Conservation (phyloP, 805 yeast species). For the Metschnikowia rubicola region DNA sequence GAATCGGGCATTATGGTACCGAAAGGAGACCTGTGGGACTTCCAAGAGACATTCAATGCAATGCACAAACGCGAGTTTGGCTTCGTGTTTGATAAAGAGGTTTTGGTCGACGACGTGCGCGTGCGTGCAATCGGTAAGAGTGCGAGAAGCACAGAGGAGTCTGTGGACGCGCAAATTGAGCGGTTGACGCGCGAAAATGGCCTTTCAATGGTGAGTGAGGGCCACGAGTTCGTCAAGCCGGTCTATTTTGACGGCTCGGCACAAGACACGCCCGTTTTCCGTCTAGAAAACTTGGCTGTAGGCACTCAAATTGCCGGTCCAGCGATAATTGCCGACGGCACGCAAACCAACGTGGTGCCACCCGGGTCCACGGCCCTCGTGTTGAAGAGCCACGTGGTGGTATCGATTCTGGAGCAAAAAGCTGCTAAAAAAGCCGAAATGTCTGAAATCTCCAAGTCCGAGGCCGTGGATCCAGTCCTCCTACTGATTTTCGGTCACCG, state of each 20-base stretch:
- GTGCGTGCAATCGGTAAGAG: conserved; percentile 18
- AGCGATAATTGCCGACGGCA: conserved; percentile 20
- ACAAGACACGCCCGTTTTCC: conserved; percentile 13
- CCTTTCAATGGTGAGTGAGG: not conserved
- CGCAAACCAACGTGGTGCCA: conserved; percentile 18
- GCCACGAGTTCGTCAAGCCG: conserved; percentile 8
- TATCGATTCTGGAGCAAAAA: conserved; percentile 5
- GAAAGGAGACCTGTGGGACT: conserved; percentile 15
- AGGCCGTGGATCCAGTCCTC: conserved; percentile 16
- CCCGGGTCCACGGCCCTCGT: conserved; percentile 15
- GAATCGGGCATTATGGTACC: conserved; percentile 18
- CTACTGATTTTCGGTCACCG: conserved; percentile 22
- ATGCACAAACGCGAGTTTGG: conserved; percentile 19
- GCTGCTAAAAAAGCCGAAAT: not conserved
- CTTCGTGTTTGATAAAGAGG: conserved; percentile 15
- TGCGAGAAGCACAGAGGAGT: conserved; percentile 7
- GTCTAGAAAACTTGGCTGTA: conserved; percentile 11
- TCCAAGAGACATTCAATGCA: conserved; percentile 10
- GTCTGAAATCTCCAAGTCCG: not conserved
- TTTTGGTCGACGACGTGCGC: conserved; percentile 21
- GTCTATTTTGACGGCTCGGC: conserved; percentile 11
- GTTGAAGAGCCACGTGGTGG: conserved; percentile 16
- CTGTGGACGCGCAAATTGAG: conserved; percentile 14
- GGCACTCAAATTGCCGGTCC: conserved; percentile 17
- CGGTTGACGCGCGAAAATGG: not conserved